Evolutionary conservation across 768 basidiomycete genomes (phyloP), one percentile per base, ranked within the genome.

Genomic region (Suillus variegatus): DNA sequence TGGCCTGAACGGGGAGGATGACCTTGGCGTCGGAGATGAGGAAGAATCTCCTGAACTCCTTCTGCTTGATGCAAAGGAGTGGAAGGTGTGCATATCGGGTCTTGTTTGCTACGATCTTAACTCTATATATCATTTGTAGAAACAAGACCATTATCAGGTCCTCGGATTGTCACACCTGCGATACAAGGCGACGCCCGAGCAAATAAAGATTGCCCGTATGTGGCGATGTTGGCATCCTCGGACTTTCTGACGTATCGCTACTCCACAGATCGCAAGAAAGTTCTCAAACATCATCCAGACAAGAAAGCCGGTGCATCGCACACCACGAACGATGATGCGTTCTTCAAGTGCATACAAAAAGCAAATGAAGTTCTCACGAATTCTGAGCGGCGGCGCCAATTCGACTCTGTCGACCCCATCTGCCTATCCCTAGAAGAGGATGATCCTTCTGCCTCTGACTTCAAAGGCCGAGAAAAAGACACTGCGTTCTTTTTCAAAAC

Each of bases 341-440:
- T 99, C 84, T 99, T 99, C 92, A 99, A 99, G 80, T 99, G 97
- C 77, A 99, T 99, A 70, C 90, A 93, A 81, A 99, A 99, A 79
- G 97, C 97, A n/a, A 87, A 92, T 79, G 97, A 99, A 71, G 90
- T 95, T 49, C 89, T 99, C 64, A 90, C 89, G 54, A 85, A 97
- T 78, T 74, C 88, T 25, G 95, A 98, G 74, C 89, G 89, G 72
- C 88, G 95, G 64, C 89, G 93, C 56, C 95, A 98, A 77, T 99
- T 97, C 80, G 97, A 99, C 79, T 96, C 94, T 3, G 94, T 97
- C 63, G 97, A 99, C 78, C 92, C 91, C 43, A 76, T 84, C 64
- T 90, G 88, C 74, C 76, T 89, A 40, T 86, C 87, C 55, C 79
- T 90, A 67, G 91, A 96, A 74, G 85, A 91, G 62, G 93, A 96